Evolutionary conservation across 805 yeast genomes (phyloP), one percentile per base, ranked within the genome.

Genomic region (Zygoascus bituminiphila): DNA sequence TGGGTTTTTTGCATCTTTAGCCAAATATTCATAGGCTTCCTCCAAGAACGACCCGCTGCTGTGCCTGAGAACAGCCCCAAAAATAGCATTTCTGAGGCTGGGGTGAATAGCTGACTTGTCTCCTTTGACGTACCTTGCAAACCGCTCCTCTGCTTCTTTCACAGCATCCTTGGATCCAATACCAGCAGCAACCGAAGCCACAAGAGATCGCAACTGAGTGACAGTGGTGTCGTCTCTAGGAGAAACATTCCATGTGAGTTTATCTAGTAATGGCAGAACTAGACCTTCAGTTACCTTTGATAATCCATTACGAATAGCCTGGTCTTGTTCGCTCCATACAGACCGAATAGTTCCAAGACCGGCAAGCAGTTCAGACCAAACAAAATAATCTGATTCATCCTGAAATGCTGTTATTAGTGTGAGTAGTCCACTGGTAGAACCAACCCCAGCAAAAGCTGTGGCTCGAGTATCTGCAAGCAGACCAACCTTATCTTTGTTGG

Each of bases 401-500:
- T 71, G 66, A 80, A 83, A 76, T 22, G 68, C 62, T 41, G 69
- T 62, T 42, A 77, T 67, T 57, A 79, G 69, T 50, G 68, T 65
- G 51, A 79, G 70, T 47, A 79, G 67, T 54, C 74, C 79, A 3
- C 78, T 70, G 29, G 88, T 77, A 22, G 81, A 70, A 48, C 82
- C 77, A 57, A 76, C 75, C 25, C 93, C 93, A 17, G 91, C 79
- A 23, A 80, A 68, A 4, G 91, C 78, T 55, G 84, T 72, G 7
- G 87, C 76, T 46, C 76, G 78, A 17, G 85, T 85, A 67, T 85
- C 94, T n/a, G 89, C 84, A 43, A 84, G 83, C 56, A 83, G 73
- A 39, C 89, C 91, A 48, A 82, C 79, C 65, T 87, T 78, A 65
- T 85, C 94, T 62, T 82, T 85, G 46, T 81, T 83, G 9, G 87